Conservation (phyloP, 805 yeast species). For the Metschnikowia colocasiae region DNA sequence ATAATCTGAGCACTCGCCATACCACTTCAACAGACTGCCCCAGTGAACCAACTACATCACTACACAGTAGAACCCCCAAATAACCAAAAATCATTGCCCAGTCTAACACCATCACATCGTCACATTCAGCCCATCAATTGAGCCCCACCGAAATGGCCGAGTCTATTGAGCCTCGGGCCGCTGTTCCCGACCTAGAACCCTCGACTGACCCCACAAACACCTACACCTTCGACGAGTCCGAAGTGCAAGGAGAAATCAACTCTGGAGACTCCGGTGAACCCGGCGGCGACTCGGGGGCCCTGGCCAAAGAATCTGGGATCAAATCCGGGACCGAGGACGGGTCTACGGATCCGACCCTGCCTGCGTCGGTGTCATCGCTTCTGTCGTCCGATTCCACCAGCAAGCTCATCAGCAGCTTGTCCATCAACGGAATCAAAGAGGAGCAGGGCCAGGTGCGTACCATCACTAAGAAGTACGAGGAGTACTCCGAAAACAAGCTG, state of each 20-base stretch:
- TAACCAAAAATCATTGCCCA: no score
- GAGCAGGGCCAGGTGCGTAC: conserved; percentile 3
- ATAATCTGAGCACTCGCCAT: no score
- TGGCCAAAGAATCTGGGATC: no score
- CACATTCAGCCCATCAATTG: no score
- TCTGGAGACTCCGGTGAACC: background rate
- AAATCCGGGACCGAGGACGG: no score
- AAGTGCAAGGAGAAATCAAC: background rate
- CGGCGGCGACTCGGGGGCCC: no score
- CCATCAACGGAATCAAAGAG: conserved; percentile 6
- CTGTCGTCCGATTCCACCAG: conserved; percentile 18
- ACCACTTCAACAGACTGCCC: no score
- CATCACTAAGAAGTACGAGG: conserved; percentile 4
- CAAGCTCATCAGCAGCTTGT: conserved; percentile 14
- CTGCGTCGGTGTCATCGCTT: conserved; percentile 12
- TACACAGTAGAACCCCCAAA: no score
- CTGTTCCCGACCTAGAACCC: background rate
- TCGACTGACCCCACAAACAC: background rate
- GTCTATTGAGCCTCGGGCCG: background rate
- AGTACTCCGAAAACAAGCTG: background rate
- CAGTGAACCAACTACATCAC: no score
- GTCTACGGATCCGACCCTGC: conserved; percentile 1
- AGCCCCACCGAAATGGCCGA: background rate
- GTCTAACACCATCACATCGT: no score
- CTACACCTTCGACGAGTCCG: background rate